phyloP scores from a whole-genome alignment of 352 stramenopile genomes.

The Pythium folliculosum region DNA sequence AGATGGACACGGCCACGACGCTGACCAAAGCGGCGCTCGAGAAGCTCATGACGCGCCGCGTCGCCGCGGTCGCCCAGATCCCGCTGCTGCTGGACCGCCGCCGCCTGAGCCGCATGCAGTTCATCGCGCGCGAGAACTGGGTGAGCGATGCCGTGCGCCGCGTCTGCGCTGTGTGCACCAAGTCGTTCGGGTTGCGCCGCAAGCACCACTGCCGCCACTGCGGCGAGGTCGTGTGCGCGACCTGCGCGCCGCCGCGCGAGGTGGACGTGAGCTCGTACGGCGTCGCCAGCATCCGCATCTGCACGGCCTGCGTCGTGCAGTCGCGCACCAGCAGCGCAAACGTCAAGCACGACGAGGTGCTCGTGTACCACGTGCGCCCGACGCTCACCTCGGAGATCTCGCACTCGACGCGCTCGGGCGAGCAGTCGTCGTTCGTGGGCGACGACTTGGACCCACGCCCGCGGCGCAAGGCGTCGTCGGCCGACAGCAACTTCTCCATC shows the following conservation, averaged over 20 bases:
- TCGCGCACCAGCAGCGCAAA: conserved; percentile 31
- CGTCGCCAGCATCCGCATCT: conserved; percentile 53
- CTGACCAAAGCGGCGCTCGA: conserved; percentile 45
- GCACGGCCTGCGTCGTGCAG: conserved; percentile 62
- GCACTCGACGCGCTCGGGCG: conserved; percentile 40
- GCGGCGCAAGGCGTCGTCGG: conserved; percentile 17
- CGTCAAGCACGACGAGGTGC: conserved; percentile 33
- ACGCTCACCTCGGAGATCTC: conserved; percentile 28
- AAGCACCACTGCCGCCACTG: conserved; percentile 76
- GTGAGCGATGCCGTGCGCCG: conserved; percentile 57
- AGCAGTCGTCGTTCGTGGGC: background rate
- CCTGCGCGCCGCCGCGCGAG: conserved; percentile 57
- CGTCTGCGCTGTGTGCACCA: conserved; percentile 63
- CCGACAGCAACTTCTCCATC: conserved; percentile 32
- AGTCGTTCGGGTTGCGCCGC: conserved; percentile 57
- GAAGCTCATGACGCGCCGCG: conserved; percentile 50
- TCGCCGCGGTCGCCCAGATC: conserved; percentile 45
- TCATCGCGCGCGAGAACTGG: conserved; percentile 55
- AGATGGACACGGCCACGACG: conserved; percentile 39
- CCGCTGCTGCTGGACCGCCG: conserved; percentile 60
- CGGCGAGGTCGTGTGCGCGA: conserved; percentile 73
- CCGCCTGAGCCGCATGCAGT: conserved; percentile 57
- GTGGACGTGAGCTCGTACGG: conserved; percentile 43
- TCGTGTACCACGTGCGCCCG: conserved; percentile 46
- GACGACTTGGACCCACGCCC: background rate